Evolutionary conservation across 192 early-diverging fungal species (phyloP), one percentile per base, ranked within the genome.

Genomic region (Dissophora ornata): DNA sequence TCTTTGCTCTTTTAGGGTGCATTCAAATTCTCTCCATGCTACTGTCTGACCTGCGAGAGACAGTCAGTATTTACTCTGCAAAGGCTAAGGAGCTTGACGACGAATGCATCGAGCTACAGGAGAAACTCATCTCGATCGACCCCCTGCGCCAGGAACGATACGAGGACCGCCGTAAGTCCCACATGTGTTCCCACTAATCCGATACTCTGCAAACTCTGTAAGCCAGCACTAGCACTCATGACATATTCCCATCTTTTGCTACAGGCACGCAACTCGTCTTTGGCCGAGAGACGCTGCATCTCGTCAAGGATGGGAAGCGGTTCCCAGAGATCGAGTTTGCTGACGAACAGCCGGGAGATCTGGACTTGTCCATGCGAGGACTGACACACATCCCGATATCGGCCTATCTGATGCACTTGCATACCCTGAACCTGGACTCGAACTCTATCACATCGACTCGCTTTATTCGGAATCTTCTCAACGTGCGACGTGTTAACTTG

Each of bases 101-200:
- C 38, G 80, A 86, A 50, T 74, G 70, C 8, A 67, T 87, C 22
- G 67, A 80, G 11, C 57, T 87, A 33, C 68, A 85, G 34, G 80
- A 88, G 21, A 71, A 67, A 12, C 69, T 93, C n/a, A 71, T 77
- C 19, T 58, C 56, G 12, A 75, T 93, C 12, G 90, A 92, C 67
- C 49, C 74, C 2, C 67, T 80, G 53, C 83, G 89, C 12, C 59
- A 56, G 15, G 65, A 81, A 21, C 86, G 85, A 62, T 92, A 92
- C 59, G 62, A 80, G 36, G 88, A 90, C 24, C 79, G 70, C 22
- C 77, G 86, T 87, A 81, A 83, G 83, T 79, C 51, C 1, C 12
- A 32, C 8, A 38, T n/a, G n/a, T 46, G 15, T 11, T 25, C 19
- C 12, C 6, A 28, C 30, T 42, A 9, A 25, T 18, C n/a, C 21